Conservation (phyloP, 2,329 filamentous ascomycete genomes). For the Botrytis sinoallii region DNA sequence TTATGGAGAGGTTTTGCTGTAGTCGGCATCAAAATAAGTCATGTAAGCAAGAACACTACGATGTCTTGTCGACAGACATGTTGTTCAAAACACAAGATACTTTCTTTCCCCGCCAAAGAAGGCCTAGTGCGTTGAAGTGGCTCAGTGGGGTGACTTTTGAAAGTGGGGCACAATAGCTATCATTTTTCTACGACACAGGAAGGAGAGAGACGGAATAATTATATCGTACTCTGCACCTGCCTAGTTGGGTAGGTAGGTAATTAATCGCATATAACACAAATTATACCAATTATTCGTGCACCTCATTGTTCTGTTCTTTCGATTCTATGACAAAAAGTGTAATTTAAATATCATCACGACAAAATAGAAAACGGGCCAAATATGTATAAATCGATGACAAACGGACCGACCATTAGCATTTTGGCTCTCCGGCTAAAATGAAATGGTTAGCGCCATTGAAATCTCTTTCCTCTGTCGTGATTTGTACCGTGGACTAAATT, state of each 20-base stretch:
- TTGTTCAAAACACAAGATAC: neutral
- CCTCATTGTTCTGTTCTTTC: neutral
- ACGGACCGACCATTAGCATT: neutral
- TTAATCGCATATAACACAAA: neutral
- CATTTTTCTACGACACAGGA: neutral
- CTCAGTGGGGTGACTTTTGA: neutral
- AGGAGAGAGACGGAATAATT: neutral
- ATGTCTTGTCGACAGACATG: neutral
- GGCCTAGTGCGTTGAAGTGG: neutral
- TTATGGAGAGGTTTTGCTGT: no score
- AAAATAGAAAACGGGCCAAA: neutral
- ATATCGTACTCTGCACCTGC: neutral
- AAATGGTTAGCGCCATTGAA: neutral
- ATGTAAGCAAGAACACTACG: neutral
- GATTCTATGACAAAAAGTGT: neutral
- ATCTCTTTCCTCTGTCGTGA: constrained; percentile 4
- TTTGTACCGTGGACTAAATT: neutral
- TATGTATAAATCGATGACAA: neutral
- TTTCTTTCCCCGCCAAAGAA: neutral
- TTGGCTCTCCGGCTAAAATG: neutral
- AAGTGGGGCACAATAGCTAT: neutral
- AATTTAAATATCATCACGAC: neutral
- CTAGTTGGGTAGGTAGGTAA: neutral
- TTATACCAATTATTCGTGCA: neutral
- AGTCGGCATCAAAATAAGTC: neutral